Evolutionary conservation across 305 asterid species (phyloP), one percentile per base, ranked within the genome.

Genomic region (Plantago rigida): DNA sequence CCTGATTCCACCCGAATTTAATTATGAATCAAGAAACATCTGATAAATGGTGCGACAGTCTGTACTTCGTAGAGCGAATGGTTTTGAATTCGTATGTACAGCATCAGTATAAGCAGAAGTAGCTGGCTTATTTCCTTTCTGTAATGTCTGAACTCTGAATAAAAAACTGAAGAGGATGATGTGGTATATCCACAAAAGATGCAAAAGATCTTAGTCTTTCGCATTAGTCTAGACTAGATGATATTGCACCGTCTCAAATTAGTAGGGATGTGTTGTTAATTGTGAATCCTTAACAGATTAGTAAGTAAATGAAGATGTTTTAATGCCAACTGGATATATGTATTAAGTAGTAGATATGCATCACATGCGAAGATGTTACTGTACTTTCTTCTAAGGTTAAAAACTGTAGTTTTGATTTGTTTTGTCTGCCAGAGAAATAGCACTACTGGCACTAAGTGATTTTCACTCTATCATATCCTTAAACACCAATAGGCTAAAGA

Each of bases 261-360:
- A 36, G 71, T 60, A 64, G 72, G 70, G 79, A 74, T 74, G 57
- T 71, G 79, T 71, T 74, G 34, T 71, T 31, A 31, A 31, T 31
- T 31, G 39, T 36, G 44, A 69, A 48, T 51, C 29, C 65, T 50
- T 60, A 74, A 74, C 76, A 69, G 64, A 64, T 47, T 48, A 71
- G 45, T 63, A 47, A 64, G 31, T 47, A 68, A 17, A 34, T 59
- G 47, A 75, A 47, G 26, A 61, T 39, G 45, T 39, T 5, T 17
- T 28, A 69, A 51, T 47, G 69, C 64, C 78, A 77, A 64, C 74
- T 75, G 73, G 69, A 63, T 54, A 48, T 39, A 47, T 47, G 56
- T 63, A 63, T 13, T 41, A 47, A 11, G 22, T 3, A 42, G 46
- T 9, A 36, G 0, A 36, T 31, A 36, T 5, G 42, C 7, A 41